phyloP scores from a whole-genome alignment of 192 early-diverging fungal genomes.

The Backusella tarrabulga region DNA sequence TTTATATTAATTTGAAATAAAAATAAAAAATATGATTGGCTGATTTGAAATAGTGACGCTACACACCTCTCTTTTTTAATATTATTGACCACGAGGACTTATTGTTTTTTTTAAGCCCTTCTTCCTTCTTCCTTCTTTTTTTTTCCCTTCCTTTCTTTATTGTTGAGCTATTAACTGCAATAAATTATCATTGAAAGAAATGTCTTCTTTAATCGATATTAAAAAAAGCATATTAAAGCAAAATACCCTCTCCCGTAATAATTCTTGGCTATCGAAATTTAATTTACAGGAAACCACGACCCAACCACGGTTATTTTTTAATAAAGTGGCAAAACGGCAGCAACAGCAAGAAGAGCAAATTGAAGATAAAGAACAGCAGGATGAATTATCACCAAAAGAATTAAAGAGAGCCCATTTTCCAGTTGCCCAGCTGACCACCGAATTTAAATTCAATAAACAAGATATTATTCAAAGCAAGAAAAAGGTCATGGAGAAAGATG shows the following conservation, averaged over 20 bases:
- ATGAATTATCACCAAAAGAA: slow-evolving; percentile 25
- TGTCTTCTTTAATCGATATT: neutral
- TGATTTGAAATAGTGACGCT: no score
- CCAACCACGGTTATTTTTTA: neutral
- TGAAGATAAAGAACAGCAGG: neutral
- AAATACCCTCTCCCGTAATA: neutral
- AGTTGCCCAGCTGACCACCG: slow-evolving; percentile 46
- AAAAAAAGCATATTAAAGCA: slow-evolving; percentile 7
- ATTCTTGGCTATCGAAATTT: slow-evolving; percentile 10
- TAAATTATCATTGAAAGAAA: neutral
- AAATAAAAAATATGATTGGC: no score
- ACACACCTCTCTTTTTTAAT: neutral
- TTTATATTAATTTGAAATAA: no score
- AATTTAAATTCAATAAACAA: slow-evolving; percentile 31
- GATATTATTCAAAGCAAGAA: neutral
- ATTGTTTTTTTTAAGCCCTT: slow-evolving; percentile 1
- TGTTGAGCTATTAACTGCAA: neutral
- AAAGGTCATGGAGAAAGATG: neutral
- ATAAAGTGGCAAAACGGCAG: neutral
- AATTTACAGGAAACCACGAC: neutral
- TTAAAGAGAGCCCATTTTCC: slow-evolving; percentile 57
- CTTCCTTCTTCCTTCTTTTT: neutral
- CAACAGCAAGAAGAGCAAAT: neutral
- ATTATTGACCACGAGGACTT: neutral
- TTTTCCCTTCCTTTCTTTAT: neutral